Evolutionary conservation across 192 early-diverging fungal genomes (phyloP).

Genomic region (Coemansia sp.): DNA sequence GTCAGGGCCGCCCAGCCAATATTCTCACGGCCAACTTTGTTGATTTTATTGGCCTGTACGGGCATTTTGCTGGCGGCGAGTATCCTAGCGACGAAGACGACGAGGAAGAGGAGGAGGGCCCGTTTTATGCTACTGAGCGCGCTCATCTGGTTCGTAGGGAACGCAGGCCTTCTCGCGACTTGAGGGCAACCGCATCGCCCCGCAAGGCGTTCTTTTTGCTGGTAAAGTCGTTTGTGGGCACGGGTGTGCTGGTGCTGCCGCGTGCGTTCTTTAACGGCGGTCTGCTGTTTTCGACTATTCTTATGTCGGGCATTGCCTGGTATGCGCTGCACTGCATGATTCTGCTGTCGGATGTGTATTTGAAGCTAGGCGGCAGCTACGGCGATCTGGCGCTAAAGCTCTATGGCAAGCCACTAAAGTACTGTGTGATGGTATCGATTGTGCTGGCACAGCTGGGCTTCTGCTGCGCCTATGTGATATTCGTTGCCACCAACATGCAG

Average conservation of each 20-base stretch:
- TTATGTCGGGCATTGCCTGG: slow-evolving; percentile 59
- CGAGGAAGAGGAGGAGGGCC: slow-evolving; percentile 35
- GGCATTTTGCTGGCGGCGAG: slow-evolving; percentile 93
- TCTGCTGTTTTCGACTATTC: slow-evolving; percentile 58
- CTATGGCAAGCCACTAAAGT: slow-evolving; percentile 61
- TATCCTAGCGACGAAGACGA: slow-evolving; percentile 77
- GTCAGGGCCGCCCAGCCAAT: slow-evolving; percentile 60
- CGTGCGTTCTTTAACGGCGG: slow-evolving; percentile 77
- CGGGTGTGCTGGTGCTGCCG: slow-evolving; percentile 72
- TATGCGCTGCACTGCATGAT: slow-evolving; percentile 66
- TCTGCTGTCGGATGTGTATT: slow-evolving; percentile 62
- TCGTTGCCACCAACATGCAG: slow-evolving; percentile 79
- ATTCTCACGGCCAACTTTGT: slow-evolving; percentile 88
- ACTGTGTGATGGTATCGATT: slow-evolving; percentile 66
- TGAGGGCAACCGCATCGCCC: slow-evolving; percentile 60
- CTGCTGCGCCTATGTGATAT: slow-evolving; percentile 85
- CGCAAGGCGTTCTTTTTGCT: slow-evolving; percentile 74
- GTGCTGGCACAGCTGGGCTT: slow-evolving; percentile 82
- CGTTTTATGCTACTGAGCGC: slow-evolving; percentile 11
- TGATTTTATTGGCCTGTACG: slow-evolving; percentile 89
- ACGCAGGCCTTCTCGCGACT: slow-evolving; percentile 27
- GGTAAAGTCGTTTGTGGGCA: slow-evolving; percentile 80
- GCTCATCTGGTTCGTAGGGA: slow-evolving; percentile 14
- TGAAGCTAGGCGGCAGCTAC: slow-evolving; percentile 60
- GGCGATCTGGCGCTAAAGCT: slow-evolving; percentile 67